A percentile compares a stretch with the other conserved stretches of the same genome.
phyloP scores from a whole-genome alignment of 495 filamentous ascomycete genomes.

The Penicillium psychrofluorescens region DNA sequence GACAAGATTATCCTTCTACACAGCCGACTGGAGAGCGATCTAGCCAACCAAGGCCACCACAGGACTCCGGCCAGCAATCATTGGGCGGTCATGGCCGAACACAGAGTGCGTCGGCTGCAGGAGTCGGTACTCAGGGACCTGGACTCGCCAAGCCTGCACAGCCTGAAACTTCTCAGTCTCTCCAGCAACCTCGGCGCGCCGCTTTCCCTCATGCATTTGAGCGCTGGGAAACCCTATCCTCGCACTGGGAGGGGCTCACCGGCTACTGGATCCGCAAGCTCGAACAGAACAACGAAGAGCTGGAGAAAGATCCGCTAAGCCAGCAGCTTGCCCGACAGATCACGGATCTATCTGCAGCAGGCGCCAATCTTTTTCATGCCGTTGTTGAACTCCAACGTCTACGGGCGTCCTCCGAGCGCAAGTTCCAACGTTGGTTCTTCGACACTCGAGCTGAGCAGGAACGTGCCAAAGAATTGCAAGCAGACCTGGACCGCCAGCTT shows the following conservation, averaged over 20 bases:
- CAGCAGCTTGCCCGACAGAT: conserved; percentile 89
- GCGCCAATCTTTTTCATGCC: conserved; percentile 94
- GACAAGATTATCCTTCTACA: conserved; percentile 11
- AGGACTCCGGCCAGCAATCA: conserved; percentile 23
- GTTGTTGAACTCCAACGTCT: conserved; percentile 96
- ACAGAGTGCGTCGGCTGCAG: conserved; percentile 19
- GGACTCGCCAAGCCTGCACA: conserved; percentile 18
- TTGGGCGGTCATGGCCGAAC: conserved; percentile 16
- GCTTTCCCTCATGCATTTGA: conserved; percentile 95
- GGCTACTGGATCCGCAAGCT: conserved; percentile 93
- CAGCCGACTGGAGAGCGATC: conserved; percentile 2
- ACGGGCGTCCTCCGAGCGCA: conserved; percentile 88
- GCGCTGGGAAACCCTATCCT: conserved; percentile 91
- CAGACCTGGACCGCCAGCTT: conserved; percentile 66
- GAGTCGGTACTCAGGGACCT: conserved; percentile 8
- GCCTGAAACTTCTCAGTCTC: conserved; percentile 28
- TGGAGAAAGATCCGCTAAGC: conserved; percentile 72
- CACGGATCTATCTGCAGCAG: conserved; percentile 89
- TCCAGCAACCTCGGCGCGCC: conserved; percentile 28
- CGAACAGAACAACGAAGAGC: conserved; percentile 79
- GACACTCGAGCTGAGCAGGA: conserved; percentile 87
- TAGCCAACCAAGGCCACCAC: conserved; percentile 9
- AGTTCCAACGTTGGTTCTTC: conserved; percentile 98
- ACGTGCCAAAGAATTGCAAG: conserved; percentile 74
- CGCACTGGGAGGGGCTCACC: conserved; percentile 96